Evolutionary conservation across 2,329 filamentous ascomycete species (phyloP), one percentile per base, ranked within the genome.

Genomic region (Passalora sequoiae): DNA sequence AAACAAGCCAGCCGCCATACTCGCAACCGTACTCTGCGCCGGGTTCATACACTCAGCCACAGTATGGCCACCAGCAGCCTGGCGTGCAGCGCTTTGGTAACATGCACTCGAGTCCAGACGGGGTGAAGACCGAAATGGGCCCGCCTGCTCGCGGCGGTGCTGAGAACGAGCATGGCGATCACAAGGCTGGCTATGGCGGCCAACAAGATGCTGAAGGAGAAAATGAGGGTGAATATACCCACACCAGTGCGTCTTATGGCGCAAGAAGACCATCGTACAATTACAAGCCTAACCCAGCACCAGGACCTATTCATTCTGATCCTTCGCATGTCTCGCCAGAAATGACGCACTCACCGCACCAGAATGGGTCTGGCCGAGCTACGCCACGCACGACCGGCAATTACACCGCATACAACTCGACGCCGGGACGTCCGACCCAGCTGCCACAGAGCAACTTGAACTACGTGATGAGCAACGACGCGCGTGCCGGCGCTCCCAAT

Each of bases 61-160:
- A 52, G 29, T 53, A 55, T 38, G 83, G n/a, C 89, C 33, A 36
- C 9, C 75, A 83, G 21, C 77, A 83, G 25, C 71, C 80, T 4
- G 62, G 83, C 35, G 79, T 92, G 64, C 81, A 84, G 59, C 75
- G 77, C 29, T 91, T 89, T 56, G 70, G 69, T 15, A 70, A 72
- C 46, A 60, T 77, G 49, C 70, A 73, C 42, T 62, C 75, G 22
- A 77, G 71, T 61, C 75, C 35, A 75, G 71, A 57, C 68, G 76
- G 6, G 57, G 75, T 87, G 49, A 94, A 94, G 72, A 85, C 74
- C 48, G 88, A 94, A 56, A 94, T 95, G 87, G 87, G 84, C 0
- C 88, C 89, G 15, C 87, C 88, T 8, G 78, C 85, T 36, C 71
- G 77, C 32, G 69, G 77, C 27, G 76, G 79, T 38, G 67, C 75